Percentiles rank a stretch among this genome's conserved stretches.
Conservation (phyloP, 1,284 basidiomycete species). For the Wolfiporia cocos region DNA sequence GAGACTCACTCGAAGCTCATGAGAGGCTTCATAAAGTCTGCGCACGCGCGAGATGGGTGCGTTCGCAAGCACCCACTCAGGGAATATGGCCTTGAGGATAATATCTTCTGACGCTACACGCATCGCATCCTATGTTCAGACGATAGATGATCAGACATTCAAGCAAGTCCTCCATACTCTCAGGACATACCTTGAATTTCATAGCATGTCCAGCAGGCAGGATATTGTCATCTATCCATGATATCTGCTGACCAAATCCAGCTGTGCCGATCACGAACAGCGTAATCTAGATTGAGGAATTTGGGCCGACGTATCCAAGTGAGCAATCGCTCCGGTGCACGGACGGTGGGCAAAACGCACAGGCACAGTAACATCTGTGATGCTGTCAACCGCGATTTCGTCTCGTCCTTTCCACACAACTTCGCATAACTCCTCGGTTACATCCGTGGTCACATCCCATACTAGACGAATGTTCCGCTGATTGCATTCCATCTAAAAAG, state of each 20-base stretch:
- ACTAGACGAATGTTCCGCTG: conserved; percentile 47
- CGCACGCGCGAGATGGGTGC: conserved; percentile 33
- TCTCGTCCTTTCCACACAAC: conserved; percentile 29
- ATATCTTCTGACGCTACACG: conserved; percentile 39
- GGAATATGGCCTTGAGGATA: conserved; percentile 36
- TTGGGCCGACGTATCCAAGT: no score
- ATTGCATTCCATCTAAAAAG: no score
- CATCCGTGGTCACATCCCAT: conserved; percentile 45
- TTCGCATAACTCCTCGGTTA: conserved; percentile 31
- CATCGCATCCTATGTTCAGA: conserved; percentile 40
- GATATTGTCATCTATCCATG: conserved; percentile 40
- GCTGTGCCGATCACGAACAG: conserved; percentile 51
- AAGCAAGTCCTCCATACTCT: no score
- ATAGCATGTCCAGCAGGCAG: conserved; percentile 42
- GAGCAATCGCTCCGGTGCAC: no score
- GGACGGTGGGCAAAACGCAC: no score
- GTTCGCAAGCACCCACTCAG: conserved; percentile 33
- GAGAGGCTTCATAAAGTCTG: conserved; percentile 33
- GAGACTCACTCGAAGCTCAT: conserved; percentile 41
- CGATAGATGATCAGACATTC: background rate
- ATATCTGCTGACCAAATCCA: conserved; percentile 49
- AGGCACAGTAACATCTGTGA: conserved; percentile 38
- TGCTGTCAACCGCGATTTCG: conserved; percentile 26
- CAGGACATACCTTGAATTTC: conserved; percentile 46
- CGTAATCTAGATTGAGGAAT: no score